Percentiles rank a stretch among this genome's conserved stretches.
Conservation (phyloP, 2,329 filamentous ascomycete species). For the Cercospora canescens region DNA sequence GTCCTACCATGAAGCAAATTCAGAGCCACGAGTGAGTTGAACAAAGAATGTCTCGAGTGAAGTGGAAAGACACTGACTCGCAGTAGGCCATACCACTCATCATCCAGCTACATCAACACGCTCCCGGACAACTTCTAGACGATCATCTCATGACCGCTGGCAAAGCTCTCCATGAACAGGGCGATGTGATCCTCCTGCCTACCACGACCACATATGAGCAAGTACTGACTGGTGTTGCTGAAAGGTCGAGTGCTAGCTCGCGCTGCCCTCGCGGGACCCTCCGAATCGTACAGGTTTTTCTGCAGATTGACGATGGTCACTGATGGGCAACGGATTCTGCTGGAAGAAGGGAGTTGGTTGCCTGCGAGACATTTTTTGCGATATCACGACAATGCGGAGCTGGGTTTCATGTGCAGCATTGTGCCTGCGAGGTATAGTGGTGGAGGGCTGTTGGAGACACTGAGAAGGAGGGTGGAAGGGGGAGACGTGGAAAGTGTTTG, state of each 20-base stretch:
- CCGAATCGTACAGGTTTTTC: slow-evolving; percentile 5
- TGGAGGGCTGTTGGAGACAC: not conserved
- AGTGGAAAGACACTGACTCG: not conserved
- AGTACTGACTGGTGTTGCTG: not conserved
- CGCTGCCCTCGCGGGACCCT: not conserved
- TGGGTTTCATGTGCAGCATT: slow-evolving; percentile 15
- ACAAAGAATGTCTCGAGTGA: not conserved
- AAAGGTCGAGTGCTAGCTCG: slow-evolving; percentile 7
- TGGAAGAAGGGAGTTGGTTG: slow-evolving; percentile 18
- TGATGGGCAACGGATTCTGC: slow-evolving; percentile 6
- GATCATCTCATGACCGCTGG: slow-evolving; percentile 5
- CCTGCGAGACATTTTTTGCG: slow-evolving; percentile 16
- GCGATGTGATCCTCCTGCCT: slow-evolving; percentile 11
- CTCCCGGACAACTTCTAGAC: slow-evolving; percentile 4
- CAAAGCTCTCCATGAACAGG: not conserved
- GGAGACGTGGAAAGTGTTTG: not conserved
- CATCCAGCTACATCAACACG: slow-evolving; percentile 11
- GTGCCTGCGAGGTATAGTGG: not conserved
- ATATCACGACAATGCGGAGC: slow-evolving; percentile 2
- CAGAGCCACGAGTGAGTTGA: not conserved
- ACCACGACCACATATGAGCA: not conserved
- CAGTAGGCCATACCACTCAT: slow-evolving; percentile 8
- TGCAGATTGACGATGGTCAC: slow-evolving; percentile 1
- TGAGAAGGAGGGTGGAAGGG: not conserved
- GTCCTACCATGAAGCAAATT: slow-evolving; percentile 1